Evolutionary conservation across 169 alveolate genomes (phyloP).

Genomic region (Cyclospora cayetanensis): DNA sequence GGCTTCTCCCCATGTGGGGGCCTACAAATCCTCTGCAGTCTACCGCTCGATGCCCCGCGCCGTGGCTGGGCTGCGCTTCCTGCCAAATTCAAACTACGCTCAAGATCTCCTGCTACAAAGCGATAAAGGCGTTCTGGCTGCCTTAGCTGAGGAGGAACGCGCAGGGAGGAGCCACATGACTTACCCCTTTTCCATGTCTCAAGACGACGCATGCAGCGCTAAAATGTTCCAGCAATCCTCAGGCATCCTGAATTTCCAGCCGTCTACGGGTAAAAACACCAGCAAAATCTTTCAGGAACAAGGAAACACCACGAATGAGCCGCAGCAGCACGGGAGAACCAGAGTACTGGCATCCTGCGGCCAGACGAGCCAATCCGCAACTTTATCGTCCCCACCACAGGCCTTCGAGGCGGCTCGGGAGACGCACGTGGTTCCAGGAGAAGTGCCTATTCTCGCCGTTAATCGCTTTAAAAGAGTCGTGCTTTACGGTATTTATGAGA

Average conservation of each 20-base stretch:
- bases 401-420: no score
- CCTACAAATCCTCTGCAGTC: background rate
- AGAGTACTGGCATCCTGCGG: no score
- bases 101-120: background rate
- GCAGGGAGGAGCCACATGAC: background rate
- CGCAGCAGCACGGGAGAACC: no score
- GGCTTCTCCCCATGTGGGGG: constrained; percentile 23
- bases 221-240: no score
- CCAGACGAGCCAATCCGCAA: no score
- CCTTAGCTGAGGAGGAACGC: background rate
- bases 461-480: background rate
- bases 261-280: no score
- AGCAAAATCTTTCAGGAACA: no score
- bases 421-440: no score
- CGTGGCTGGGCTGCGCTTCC: background rate
- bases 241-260: no score
- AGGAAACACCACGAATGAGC: no score
- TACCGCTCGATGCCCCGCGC: background rate
- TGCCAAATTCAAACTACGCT: background rate
- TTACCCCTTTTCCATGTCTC: background rate
- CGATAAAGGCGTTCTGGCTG: background rate
- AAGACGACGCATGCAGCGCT: background rate
- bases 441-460: no score
- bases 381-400: no score
- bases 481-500: background rate